Evolutionary conservation across 2,329 filamentous ascomycete species (phyloP).

Genomic region (Diplodia corticola): DNA sequence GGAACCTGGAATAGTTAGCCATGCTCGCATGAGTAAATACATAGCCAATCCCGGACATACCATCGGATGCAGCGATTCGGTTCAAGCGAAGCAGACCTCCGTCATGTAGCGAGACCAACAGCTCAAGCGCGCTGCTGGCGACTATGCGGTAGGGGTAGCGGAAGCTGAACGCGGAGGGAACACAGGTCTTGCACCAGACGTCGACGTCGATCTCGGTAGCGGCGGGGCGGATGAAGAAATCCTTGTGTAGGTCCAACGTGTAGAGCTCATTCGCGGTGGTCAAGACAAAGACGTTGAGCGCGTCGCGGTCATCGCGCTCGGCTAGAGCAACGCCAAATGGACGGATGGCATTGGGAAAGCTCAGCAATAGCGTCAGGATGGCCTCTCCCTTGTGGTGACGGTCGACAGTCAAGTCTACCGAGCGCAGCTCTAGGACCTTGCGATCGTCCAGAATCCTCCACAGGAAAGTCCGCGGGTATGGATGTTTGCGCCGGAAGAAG

Average conservation of each 20-base stretch:
- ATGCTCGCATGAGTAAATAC: not conserved
- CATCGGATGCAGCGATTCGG: slow-evolving; percentile 34
- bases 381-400: slow-evolving; percentile 60
- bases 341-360: slow-evolving; percentile 72
- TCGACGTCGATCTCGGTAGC: slow-evolving; percentile 72
- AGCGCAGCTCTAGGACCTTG: slow-evolving; percentile 77
- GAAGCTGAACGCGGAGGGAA: slow-evolving; percentile 72
- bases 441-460: slow-evolving; percentile 86
- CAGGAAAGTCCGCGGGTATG: slow-evolving; percentile 79
- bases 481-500: slow-evolving; percentile 76
- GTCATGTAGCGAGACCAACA: slow-evolving; percentile 80
- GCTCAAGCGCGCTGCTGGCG: slow-evolving; percentile 69
- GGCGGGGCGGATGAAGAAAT: slow-evolving; percentile 72
- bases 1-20: slow-evolving; percentile 41
- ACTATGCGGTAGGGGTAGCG: slow-evolving; percentile 79
- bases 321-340: slow-evolving; percentile 79
- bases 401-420: slow-evolving; percentile 74
- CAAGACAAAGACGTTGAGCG: slow-evolving; percentile 75
- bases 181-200: slow-evolving; percentile 73
- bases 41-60: not conserved
- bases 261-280: slow-evolving; percentile 79
- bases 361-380: slow-evolving; percentile 73
- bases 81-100: slow-evolving; percentile 69
- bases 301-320: slow-evolving; percentile 75
- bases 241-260: slow-evolving; percentile 77